Evolutionary conservation across 2,329 filamentous ascomycete genomes (phyloP).

Genomic region (Clarireedia sp.): DNA sequence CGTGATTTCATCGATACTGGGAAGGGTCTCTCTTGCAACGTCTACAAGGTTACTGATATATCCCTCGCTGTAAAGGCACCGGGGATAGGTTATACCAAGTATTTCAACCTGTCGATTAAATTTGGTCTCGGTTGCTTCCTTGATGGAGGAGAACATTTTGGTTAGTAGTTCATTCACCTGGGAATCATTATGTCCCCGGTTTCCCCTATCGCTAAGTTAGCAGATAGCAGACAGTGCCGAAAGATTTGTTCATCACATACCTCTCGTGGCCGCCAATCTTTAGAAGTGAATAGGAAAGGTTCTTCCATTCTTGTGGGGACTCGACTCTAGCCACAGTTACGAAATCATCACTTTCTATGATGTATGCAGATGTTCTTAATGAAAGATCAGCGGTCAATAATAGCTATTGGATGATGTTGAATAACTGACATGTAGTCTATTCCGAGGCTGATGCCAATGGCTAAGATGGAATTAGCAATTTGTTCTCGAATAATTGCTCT

Average conservation of each 20-base stretch:
- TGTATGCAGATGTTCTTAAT: not conserved
- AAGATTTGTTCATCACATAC: not conserved
- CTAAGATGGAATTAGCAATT: not conserved
- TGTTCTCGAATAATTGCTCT: too few relatives aligned
- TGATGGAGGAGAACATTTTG: not conserved
- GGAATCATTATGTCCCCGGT: not conserved
- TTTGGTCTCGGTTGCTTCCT: not conserved
- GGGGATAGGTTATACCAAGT: not conserved
- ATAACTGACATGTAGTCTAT: not conserved
- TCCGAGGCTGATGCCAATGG: not conserved
- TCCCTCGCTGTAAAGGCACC: not conserved
- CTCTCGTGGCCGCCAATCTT: not conserved
- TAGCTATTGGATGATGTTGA: not conserved
- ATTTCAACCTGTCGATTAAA: not conserved
- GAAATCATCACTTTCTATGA: not conserved
- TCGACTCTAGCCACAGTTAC: not conserved
- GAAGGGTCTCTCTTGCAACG: not conserved
- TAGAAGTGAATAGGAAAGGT: not conserved
- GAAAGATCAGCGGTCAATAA: not conserved
- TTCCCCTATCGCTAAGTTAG: not conserved
- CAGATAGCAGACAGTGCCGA: not conserved
- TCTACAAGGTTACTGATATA: not conserved
- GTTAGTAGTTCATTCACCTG: not conserved
- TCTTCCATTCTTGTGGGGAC: not conserved
- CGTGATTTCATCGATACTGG: not conserved